Conservation (phyloP, 1,284 basidiomycete genomes). For the Flammula alnicola region DNA sequence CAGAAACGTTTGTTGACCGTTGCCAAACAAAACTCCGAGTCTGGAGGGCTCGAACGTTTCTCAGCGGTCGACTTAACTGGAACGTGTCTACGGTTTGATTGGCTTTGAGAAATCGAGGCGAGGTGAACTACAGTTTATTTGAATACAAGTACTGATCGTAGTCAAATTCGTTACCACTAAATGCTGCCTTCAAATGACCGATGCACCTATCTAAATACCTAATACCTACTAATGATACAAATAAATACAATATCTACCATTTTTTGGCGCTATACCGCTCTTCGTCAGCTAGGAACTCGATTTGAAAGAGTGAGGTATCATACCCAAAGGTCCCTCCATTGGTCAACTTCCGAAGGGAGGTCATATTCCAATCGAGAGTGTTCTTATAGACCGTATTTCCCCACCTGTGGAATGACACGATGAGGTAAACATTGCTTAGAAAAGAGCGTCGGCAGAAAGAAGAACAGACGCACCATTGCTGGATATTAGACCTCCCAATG, state of each 20-base stretch:
- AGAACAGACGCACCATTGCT: slow-evolving; percentile 34
- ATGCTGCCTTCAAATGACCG: slow-evolving; percentile 8
- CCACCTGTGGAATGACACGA: slow-evolving; percentile 25
- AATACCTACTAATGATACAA: slow-evolving; percentile 25
- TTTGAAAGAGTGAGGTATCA: background rate
- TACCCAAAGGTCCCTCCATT: slow-evolving; percentile 38
- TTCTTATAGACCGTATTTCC: slow-evolving; percentile 28
- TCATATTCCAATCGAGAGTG: slow-evolving; percentile 43
- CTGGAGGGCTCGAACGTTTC: too few species aligned
- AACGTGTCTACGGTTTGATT: too few species aligned
- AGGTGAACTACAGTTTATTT: background rate
- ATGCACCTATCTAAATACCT: slow-evolving; percentile 22
- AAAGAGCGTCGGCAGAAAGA: background rate
- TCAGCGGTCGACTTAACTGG: too few species aligned
- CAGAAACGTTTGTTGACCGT: too few species aligned
- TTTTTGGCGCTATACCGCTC: slow-evolving; percentile 16
- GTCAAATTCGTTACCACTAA: slow-evolving; percentile 6
- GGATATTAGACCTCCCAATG: slow-evolving; percentile 43
- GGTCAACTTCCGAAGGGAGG: slow-evolving; percentile 27
- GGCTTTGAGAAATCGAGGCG: background rate
- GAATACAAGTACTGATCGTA: slow-evolving; percentile 5
- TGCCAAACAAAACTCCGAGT: too few species aligned
- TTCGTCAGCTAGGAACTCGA: background rate
- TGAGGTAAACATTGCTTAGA: background rate
- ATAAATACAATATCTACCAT: slow-evolving; percentile 27